Evolutionary conservation across 345 rosid species (phyloP).

Genomic region (Acer saccharum): DNA sequence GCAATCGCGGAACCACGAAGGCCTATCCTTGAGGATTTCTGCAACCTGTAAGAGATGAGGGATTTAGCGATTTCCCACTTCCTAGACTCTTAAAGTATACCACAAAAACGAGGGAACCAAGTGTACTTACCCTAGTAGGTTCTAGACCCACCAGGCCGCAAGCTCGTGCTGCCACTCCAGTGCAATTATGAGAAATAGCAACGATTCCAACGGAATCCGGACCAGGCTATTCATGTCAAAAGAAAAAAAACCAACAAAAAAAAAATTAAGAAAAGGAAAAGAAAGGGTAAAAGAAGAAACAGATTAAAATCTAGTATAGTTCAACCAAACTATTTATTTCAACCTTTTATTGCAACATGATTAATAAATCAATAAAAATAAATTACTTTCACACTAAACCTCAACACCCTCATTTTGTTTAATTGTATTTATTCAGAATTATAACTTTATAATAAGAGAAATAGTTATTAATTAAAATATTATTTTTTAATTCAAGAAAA

Average conservation of each 20-base stretch:
- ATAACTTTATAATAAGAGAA: neutral
- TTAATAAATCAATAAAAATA: neutral
- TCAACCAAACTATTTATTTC: slow-evolving; percentile 4
- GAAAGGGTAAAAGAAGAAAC: neutral
- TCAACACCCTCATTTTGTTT: neutral
- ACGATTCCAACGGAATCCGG: slow-evolving; percentile 99
- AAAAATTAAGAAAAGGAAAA: neutral
- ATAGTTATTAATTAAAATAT: neutral
- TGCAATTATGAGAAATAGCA: slow-evolving; percentile 99
- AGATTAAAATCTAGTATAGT: neutral
- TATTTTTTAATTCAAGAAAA: neutral
- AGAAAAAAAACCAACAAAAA: neutral
- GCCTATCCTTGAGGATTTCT: slow-evolving; percentile 99
- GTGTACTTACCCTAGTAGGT: slow-evolving; percentile 90
- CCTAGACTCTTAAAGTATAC: neutral
- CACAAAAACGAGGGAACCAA: slow-evolving; percentile 1
- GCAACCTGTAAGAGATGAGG: slow-evolving; percentile 60
- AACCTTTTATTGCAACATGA: neutral
- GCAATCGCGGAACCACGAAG: slow-evolving; percentile 98
- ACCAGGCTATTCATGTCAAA: slow-evolving; percentile 82
- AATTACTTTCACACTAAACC: neutral
- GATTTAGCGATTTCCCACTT: neutral
- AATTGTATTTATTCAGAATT: neutral
- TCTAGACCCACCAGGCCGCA: slow-evolving; percentile 99
- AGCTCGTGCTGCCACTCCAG: slow-evolving; percentile 99